These are phyloP conservation scores for Calocera cornea DNA, from an alignment of 768 basidiomycete genomes.

Conservation along the genomic window DNA sequence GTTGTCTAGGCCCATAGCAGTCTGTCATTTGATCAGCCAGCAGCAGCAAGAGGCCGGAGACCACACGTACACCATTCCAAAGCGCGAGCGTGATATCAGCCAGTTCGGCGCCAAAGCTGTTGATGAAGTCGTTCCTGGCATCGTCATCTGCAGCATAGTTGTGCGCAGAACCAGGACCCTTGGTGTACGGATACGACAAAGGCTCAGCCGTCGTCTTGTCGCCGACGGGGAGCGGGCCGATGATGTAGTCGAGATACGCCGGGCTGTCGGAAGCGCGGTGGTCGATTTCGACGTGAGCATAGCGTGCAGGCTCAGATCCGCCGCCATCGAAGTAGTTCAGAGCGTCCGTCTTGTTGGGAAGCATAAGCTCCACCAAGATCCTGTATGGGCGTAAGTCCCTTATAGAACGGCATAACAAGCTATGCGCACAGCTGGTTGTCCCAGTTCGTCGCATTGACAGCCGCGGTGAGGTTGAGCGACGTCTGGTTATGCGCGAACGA, in stretches of 20 bases:
- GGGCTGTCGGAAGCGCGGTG: constrained; percentile 12
- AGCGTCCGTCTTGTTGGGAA: constrained; percentile 15
- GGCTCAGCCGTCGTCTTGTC: constrained; percentile 9
- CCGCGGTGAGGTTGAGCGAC: constrained; percentile 15
- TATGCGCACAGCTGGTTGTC: background rate
- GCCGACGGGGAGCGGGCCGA: constrained; percentile 17
- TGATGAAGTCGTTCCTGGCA: constrained; percentile 6
- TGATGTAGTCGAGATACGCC: constrained; percentile 15
- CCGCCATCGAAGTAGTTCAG: constrained; percentile 11
- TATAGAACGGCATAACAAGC: background rate
- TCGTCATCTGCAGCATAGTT: constrained; percentile 19
- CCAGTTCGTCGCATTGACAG: constrained; percentile 8
- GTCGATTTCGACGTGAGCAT: constrained; percentile 10
- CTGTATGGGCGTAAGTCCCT: background rate
- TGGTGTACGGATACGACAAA: constrained; percentile 12
- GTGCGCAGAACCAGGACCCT: constrained; percentile 14
- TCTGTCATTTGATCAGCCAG: constrained; percentile 10
- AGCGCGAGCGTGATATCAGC: constrained; percentile 18
- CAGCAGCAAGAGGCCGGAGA: background rate
- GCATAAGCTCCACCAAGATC: constrained; percentile 13
- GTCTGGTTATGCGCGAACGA: constrained; percentile 13
- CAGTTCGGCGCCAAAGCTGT: constrained; percentile 10
- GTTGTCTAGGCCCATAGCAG: constrained; percentile 11
- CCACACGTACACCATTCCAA: constrained; percentile 10
- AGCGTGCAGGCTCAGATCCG: constrained; percentile 9